phyloP scores from a whole-genome alignment of 139 green algal species.

The Coelastrella sp. region DNA sequence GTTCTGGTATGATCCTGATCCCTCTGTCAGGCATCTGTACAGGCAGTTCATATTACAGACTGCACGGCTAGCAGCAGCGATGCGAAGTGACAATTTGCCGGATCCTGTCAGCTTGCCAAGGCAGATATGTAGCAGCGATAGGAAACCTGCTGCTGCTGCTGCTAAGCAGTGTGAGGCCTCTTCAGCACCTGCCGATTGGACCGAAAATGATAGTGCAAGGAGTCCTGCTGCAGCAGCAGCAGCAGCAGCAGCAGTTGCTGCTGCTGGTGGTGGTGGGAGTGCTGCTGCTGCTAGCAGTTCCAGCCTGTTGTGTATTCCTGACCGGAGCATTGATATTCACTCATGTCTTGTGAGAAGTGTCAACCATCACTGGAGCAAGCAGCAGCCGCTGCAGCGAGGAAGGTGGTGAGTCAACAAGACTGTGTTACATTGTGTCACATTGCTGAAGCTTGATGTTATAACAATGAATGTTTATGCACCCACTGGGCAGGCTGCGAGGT shows the following conservation, averaged over 20 bases:
- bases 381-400: conserved; percentile 20
- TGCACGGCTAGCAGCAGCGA: conserved; percentile 6
- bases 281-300: neutral
- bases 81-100: conserved; percentile 14
- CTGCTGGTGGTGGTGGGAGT: neutral
- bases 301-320: no score
- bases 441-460: neutral
- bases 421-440: no score
- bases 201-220: no score
- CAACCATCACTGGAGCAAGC: conserved; percentile 2
- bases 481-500: no score
- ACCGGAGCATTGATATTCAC: neutral
- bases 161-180: neutral
- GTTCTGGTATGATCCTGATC: conserved; percentile 29
- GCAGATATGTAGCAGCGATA: neutral
- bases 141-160: conserved; percentile 3
- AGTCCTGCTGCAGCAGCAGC: neutral
- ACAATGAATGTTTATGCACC: neutral
- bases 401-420: no score
- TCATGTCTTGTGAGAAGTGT: conserved; percentile 15
- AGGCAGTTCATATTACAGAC: conserved; percentile 17
- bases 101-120: neutral
- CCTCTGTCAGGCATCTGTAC: neutral
- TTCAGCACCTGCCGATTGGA: no score
- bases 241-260: neutral